Evolutionary conservation across 2,329 filamentous ascomycete species (phyloP).

Genomic region (Aspergillus sp.): DNA sequence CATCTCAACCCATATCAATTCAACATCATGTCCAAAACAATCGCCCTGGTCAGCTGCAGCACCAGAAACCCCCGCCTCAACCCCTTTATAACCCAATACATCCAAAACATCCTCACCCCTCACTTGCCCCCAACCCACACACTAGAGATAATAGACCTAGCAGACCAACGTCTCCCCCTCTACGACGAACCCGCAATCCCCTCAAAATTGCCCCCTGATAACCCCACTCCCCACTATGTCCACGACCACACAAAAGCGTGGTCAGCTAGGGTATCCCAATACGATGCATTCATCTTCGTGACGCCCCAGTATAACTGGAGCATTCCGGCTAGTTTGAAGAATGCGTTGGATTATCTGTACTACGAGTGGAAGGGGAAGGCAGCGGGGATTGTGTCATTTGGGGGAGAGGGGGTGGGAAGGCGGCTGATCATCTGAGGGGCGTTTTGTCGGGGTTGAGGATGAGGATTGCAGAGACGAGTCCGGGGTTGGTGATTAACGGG

Average conservation of each 20-base stretch:
- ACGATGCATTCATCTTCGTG: constrained; percentile 39
- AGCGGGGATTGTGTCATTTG: constrained; percentile 51
- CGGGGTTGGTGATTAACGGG: neutral
- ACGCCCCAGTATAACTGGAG: constrained; percentile 52
- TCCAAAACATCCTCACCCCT: too few species aligned
- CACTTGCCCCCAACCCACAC: too few species aligned
- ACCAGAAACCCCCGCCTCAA: too few species aligned
- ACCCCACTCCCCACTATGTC: constrained; percentile 22
- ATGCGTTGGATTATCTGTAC: constrained; percentile 58
- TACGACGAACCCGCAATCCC: constrained; percentile 38
- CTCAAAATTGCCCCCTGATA: constrained; percentile 21
- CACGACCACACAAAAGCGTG: constrained; percentile 34
- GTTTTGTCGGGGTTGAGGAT: constrained; percentile 33
- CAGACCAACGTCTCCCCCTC: constrained; percentile 21
- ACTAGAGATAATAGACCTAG: too few species aligned
- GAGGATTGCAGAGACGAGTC: constrained; percentile 23
- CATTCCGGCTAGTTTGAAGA: constrained; percentile 53
- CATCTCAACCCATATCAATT: too few species aligned
- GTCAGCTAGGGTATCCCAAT: constrained; percentile 28
- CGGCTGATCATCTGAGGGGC: constrained; percentile 28
- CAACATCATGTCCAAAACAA: too few species aligned
- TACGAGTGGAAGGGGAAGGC: constrained; percentile 57
- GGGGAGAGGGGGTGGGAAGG: constrained; percentile 38
- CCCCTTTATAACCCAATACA: too few species aligned
- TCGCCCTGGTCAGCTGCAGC: too few species aligned